Percentiles rank a stretch among this genome's conserved stretches.
Conservation (phyloP, 495 filamentous ascomycete genomes). For the Penicillium goetzii region DNA sequence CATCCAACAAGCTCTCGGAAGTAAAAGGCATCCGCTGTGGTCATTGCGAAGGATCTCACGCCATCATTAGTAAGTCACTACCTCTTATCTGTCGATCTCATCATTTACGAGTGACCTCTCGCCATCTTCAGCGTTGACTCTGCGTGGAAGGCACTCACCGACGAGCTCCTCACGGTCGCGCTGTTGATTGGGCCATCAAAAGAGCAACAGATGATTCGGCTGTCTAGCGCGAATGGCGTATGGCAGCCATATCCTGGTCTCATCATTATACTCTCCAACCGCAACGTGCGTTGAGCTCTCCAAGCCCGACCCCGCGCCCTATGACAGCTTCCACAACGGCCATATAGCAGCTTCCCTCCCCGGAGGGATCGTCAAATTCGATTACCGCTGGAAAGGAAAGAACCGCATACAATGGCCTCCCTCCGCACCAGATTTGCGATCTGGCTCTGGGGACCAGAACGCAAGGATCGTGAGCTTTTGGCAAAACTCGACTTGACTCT, state of each 20-base stretch:
- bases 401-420: conserved; percentile 17
- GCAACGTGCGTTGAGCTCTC: neutral
- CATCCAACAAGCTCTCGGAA: neutral
- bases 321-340: neutral
- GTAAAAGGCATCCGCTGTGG: neutral
- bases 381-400: neutral
- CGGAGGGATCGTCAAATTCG: neutral
- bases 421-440: conserved; percentile 22
- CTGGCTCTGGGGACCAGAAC: conserved; percentile 37
- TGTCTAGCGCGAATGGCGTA: conserved; percentile 6
- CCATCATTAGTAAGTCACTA: neutral
- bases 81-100: conserved; percentile 2
- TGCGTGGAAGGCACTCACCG: neutral
- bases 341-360: neutral
- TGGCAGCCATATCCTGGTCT: neutral
- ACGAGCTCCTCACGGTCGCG: neutral
- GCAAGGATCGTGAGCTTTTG: conserved; percentile 35
- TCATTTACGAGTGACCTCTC: neutral
- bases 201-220: neutral
- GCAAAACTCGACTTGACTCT: conserved; percentile 38
- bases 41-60: neutral
- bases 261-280: neutral
- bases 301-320: neutral
- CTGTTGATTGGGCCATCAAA: neutral
- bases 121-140: neutral